A percentile compares a stretch with the other conserved stretches of the same genome.
These are phyloP conservation scores for Coemansia sp. DNA, from an alignment of 192 early-diverging fungal species.

Conservation along the genomic window DNA sequence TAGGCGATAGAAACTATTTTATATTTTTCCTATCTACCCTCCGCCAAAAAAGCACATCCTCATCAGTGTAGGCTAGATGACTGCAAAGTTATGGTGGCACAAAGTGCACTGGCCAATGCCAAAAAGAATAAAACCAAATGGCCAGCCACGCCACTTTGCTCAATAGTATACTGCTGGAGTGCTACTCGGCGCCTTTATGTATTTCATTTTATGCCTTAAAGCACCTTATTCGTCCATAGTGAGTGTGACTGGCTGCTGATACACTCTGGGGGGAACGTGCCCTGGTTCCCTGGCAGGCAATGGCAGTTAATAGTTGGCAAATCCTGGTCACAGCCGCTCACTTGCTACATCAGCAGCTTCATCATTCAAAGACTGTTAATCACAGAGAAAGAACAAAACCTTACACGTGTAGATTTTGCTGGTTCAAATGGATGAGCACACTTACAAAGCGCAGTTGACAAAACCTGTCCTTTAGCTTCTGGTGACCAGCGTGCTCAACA, in stretches of 20 bases:
- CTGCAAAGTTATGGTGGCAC: conserved; percentile 1
- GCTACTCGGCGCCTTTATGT: too few relatives aligned
- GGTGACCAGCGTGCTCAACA: neutral
- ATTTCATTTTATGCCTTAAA: neutral
- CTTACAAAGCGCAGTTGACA: neutral
- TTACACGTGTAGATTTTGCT: neutral
- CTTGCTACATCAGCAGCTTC: neutral
- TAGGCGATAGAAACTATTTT: neutral
- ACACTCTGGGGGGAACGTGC: neutral
- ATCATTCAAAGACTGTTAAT: neutral
- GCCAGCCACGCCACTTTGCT: neutral
- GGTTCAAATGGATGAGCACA: neutral
- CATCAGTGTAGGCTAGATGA: neutral
- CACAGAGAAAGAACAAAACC: neutral
- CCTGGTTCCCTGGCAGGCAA: neutral
- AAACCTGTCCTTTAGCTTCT: neutral
- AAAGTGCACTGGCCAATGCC: neutral
- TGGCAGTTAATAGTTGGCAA: neutral
- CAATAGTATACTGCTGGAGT: neutral
- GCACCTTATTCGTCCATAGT: neutral
- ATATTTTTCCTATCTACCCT: neutral
- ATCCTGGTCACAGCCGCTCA: neutral
- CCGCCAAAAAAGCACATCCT: neutral
- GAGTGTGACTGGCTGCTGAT: neutral
- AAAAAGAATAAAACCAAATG: neutral